Percentiles rank a stretch among this genome's conserved stretches.
These are phyloP conservation scores for Ogataea naganishii DNA, from an alignment of 805 yeast genomes.

Conservation along the genomic window DNA sequence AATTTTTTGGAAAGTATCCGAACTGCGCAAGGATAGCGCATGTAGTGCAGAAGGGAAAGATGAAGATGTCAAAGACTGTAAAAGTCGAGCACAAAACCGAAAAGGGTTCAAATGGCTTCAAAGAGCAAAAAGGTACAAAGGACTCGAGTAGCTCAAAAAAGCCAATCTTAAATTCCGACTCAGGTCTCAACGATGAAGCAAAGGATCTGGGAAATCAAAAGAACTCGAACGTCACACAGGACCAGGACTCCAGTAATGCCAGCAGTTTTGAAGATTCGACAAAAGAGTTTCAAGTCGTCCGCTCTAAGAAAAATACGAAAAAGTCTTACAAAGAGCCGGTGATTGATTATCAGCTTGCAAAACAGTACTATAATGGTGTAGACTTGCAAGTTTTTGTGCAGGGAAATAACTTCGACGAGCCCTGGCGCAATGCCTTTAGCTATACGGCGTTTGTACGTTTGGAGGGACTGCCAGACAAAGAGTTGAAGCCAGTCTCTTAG, in stretches of 20 bases:
- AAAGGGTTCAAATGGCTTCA: too few relatives aligned
- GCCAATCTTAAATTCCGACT: too few relatives aligned
- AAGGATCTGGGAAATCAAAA: constrained; percentile 3
- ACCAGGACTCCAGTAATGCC: too few relatives aligned
- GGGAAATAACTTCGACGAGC: constrained; percentile 6
- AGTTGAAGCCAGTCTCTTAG: too few relatives aligned
- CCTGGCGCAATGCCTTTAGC: constrained; percentile 20
- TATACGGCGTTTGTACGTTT: too few relatives aligned
- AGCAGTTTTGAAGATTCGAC: too few relatives aligned
- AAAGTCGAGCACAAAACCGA: too few relatives aligned
- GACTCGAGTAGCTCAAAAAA: too few relatives aligned
- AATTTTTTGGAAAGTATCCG: constrained; percentile 20
- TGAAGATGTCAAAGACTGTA: too few relatives aligned
- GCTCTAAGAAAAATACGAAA: constrained; percentile 6
- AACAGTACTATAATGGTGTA: constrained; percentile 8
- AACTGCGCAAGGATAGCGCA: constrained; percentile 16
- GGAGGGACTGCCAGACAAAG: too few relatives aligned
- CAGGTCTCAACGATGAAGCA: neutral
- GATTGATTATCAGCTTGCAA: constrained; percentile 10
- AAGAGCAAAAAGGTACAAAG: too few relatives aligned
- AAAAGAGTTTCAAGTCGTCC: constrained; percentile 12
- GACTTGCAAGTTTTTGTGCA: neutral
- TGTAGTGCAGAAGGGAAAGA: constrained; percentile 1
- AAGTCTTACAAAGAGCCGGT: constrained; percentile 3
- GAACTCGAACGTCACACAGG: too few relatives aligned